A percentile compares a stretch with the other conserved stretches of the same genome.
phyloP scores from a whole-genome alignment of 345 rosid genomes.

The Eucalyptus guilfoylei region DNA sequence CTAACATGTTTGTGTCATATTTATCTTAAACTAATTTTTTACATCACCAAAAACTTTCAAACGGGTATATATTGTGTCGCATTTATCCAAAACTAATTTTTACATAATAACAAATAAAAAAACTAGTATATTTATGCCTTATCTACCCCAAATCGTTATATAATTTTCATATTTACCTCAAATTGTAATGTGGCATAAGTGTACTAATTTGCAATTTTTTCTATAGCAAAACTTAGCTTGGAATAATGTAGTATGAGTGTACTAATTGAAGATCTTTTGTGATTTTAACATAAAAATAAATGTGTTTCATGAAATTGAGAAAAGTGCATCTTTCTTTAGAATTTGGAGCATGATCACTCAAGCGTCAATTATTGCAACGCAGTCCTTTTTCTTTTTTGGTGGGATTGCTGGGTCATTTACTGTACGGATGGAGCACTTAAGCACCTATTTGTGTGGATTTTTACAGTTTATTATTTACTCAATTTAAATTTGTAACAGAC shows the following conservation, averaged over 20 bases:
- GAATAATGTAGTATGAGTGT: neutral
- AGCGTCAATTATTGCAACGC: neutral
- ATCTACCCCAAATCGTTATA: neutral
- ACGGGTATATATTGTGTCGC: fast-evolving
- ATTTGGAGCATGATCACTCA: neutral
- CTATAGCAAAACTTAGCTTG: fast-evolving
- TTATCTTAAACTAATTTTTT: neutral
- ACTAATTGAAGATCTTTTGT: neutral
- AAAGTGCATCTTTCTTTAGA: neutral
- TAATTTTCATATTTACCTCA: neutral
- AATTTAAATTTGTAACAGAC: neutral
- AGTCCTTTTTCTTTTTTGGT: neutral
- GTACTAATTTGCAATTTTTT: neutral
- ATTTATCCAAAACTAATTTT: neutral
- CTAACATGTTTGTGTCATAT: neutral
- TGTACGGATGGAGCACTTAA: neutral
- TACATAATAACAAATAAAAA: neutral
- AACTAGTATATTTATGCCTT: neutral
- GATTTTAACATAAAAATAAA: neutral
- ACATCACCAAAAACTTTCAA: fast-evolving
- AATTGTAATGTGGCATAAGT: neutral
- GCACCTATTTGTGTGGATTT: neutral
- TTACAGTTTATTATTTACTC: neutral
- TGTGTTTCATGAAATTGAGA: neutral
- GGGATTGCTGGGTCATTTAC: neutral